Conservation (phyloP, 495 filamentous ascomycete species). For the Penicillium paxilli region DNA sequence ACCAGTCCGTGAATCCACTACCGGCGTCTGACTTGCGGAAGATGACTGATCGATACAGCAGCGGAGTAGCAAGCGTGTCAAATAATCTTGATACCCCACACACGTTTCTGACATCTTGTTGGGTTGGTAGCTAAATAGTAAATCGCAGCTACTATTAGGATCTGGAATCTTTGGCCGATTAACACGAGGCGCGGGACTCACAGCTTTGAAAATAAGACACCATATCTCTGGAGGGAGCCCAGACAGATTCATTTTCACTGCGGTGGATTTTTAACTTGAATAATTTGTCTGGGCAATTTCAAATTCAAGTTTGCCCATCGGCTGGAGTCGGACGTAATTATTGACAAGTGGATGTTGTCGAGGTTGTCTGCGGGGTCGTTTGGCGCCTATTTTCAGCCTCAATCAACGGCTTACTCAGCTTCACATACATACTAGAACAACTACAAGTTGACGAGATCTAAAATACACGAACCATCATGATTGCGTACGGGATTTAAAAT, state of each 20-base stretch:
- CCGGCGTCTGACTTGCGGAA: not conserved
- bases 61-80: constrained; percentile 4
- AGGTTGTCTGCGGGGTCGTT: not conserved
- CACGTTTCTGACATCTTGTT: constrained; percentile 1
- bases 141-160: not conserved
- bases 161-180: not conserved
- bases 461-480: too few relatives aligned
- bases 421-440: not conserved
- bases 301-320: too few relatives aligned
- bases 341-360: not conserved
- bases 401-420: not conserved
- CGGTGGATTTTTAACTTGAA: too few relatives aligned
- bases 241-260: not conserved
- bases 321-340: not conserved
- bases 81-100: constrained; percentile 4
- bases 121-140: not conserved
- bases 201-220: constrained; percentile 2
- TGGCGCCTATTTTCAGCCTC: not conserved
- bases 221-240: constrained; percentile 1
- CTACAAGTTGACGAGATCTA: not conserved
- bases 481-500: not conserved
- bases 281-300: too few relatives aligned
- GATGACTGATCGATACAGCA: constrained; percentile 9
- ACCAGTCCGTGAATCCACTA: not conserved
- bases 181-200: not conserved